phyloP scores from a whole-genome alignment of 345 rosid genomes.

The Moricandia arvensis region DNA sequence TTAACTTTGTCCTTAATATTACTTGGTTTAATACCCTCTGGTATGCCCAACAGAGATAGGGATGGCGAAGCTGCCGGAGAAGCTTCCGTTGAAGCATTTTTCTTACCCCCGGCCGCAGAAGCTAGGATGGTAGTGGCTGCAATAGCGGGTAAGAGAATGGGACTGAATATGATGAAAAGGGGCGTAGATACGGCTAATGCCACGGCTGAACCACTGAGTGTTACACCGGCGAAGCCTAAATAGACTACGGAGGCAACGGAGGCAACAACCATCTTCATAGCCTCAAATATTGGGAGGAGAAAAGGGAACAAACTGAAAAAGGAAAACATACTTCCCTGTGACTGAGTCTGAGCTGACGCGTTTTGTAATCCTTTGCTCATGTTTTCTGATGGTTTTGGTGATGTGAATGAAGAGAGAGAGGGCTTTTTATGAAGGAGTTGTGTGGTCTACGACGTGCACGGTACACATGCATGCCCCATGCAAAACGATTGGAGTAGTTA shows the following conservation, averaged over 20 bases:
- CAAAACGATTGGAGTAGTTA: conserved; percentile 29
- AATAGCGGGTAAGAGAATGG: not conserved
- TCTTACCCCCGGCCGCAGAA: not conserved
- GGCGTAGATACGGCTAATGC: not conserved
- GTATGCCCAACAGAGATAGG: not conserved
- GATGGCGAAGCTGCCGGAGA: not conserved
- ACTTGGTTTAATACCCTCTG: not conserved
- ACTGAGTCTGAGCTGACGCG: not conserved
- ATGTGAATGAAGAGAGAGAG: conserved; percentile 16
- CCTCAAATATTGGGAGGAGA: conserved; percentile 23
- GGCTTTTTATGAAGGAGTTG: conserved; percentile 27
- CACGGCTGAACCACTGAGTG: conserved; percentile 45
- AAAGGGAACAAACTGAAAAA: conserved; percentile 16
- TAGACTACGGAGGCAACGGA: conserved; percentile 65
- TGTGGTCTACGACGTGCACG: conserved; percentile 35
- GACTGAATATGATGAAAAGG: not conserved
- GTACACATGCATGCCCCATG: conserved; percentile 25
- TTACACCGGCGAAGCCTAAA: conserved; percentile 57
- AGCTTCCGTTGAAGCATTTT: not conserved
- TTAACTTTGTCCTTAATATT: not conserved
- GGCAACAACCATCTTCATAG: conserved; percentile 38
- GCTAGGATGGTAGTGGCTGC: not conserved
- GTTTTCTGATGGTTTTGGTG: conserved; percentile 21
- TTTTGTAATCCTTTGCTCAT: not conserved
- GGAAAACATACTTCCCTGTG: conserved; percentile 7